Evolutionary conservation across 73 alveolate genomes (phyloP).

Genomic region (Tetrahymena malaccensis): DNA sequence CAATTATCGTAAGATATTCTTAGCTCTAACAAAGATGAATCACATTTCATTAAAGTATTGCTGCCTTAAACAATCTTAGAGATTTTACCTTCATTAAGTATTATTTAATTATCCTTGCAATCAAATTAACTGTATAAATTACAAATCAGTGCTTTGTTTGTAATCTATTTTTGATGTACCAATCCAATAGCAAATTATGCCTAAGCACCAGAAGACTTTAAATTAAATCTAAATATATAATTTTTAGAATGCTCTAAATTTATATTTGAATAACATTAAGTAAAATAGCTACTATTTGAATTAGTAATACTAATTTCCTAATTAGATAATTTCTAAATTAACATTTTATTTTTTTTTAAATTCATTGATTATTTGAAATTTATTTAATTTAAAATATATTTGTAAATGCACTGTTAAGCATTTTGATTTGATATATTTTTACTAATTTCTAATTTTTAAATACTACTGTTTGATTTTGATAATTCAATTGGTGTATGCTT

Average conservation of each 20-base stretch:
- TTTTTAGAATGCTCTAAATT: background rate
- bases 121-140: background rate
- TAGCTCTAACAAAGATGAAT: background rate
- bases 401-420: background rate
- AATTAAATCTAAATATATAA: background rate
- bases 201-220: background rate
- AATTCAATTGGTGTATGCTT: too few species aligned
- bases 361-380: background rate
- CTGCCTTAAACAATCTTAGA: background rate
- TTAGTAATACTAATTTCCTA: background rate
- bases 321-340: background rate
- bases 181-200: background rate
- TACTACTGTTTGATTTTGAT: too few species aligned
- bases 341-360: background rate
- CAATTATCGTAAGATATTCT: background rate
- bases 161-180: background rate
- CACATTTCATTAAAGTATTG: background rate
- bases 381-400: too few species aligned
- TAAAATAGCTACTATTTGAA: background rate
- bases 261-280: background rate
- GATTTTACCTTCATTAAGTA: background rate
- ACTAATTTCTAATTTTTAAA: too few species aligned
- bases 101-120: background rate
- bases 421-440: too few species aligned
- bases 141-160: background rate